Conservation (phyloP, 495 filamentous ascomycete genomes). For the Penicillium samsonianum region DNA sequence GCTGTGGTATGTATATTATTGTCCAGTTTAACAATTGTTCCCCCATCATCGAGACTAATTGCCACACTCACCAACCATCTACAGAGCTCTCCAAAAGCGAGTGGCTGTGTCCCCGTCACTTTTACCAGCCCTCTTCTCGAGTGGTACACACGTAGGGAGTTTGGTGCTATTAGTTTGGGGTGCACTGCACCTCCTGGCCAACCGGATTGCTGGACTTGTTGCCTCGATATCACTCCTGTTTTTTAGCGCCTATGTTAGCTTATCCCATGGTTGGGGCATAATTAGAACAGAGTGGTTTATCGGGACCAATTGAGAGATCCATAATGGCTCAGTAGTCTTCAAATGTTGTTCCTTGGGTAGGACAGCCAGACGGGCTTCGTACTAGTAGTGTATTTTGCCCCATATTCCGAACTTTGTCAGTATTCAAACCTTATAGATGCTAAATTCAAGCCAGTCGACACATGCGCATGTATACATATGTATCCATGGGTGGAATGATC, state of each 20-base stretch:
- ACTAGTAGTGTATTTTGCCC: background rate
- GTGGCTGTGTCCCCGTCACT: background rate
- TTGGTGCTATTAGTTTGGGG: background rate
- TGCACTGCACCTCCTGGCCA: background rate
- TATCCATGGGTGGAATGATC: no score
- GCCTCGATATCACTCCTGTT: background rate
- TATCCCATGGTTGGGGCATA: background rate
- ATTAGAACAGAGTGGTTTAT: background rate
- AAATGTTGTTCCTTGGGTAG: slow-evolving; percentile 1
- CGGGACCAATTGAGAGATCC: no score
- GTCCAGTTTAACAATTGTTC: background rate
- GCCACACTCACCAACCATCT: background rate
- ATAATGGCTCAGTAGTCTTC: background rate
- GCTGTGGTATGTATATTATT: slow-evolving; percentile 1
- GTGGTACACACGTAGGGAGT: slow-evolving; percentile 9
- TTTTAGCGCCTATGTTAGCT: background rate
- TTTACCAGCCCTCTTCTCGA: slow-evolving; percentile 8
- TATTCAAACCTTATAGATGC: background rate
- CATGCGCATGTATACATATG: no score
- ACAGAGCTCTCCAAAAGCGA: background rate
- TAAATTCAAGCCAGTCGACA: background rate
- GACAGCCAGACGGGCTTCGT: background rate
- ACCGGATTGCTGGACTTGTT: slow-evolving; percentile 2
- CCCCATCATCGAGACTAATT: background rate
- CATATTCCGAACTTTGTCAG: background rate